Percentiles rank a stretch among this genome's conserved stretches.
phyloP scores from a whole-genome alignment of 129 eudicot species.

The Saposhnikovia divaricata region DNA sequence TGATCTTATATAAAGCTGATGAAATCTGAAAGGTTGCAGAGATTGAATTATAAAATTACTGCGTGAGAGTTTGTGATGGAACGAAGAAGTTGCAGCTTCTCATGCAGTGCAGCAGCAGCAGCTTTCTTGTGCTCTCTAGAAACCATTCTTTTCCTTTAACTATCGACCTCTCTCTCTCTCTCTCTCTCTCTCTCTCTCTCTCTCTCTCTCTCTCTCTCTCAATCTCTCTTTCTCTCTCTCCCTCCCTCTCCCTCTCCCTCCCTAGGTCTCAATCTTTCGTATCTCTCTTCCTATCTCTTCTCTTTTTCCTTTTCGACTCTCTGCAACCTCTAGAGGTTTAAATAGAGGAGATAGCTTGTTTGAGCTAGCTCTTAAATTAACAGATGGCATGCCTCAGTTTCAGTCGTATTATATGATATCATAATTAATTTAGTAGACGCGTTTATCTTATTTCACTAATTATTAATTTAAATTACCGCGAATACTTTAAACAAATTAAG shows the following conservation, averaged over 20 bases:
- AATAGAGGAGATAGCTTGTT: conserved; percentile 23
- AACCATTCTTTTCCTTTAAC: conserved; percentile 35
- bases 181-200: neutral
- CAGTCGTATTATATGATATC: neutral
- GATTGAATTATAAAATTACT: conserved; percentile 39
- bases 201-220: neutral
- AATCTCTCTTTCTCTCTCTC: no score
- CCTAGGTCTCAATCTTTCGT: no score
- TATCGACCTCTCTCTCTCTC: neutral
- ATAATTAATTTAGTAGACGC: neutral
- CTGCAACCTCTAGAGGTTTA: conserved; percentile 30
- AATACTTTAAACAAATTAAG: no score
- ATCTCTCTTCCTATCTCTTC: neutral
- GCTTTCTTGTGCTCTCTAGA: conserved; percentile 82
- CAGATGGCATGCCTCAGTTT: conserved; percentile 29
- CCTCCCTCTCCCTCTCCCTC: neutral
- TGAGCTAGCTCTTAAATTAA: conserved; percentile 54
- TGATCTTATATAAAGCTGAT: neutral
- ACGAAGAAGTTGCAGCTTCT: conserved; percentile 97
- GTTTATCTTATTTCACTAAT: neutral
- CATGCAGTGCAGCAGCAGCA: conserved; percentile 69
- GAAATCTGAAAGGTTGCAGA: neutral
- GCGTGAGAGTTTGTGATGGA: conserved; percentile 97
- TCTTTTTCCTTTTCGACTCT: conserved; percentile 13
- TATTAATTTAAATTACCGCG: neutral